Evolutionary conservation across 306 rosid species (phyloP).

Genomic region (Dryas octopetala): DNA sequence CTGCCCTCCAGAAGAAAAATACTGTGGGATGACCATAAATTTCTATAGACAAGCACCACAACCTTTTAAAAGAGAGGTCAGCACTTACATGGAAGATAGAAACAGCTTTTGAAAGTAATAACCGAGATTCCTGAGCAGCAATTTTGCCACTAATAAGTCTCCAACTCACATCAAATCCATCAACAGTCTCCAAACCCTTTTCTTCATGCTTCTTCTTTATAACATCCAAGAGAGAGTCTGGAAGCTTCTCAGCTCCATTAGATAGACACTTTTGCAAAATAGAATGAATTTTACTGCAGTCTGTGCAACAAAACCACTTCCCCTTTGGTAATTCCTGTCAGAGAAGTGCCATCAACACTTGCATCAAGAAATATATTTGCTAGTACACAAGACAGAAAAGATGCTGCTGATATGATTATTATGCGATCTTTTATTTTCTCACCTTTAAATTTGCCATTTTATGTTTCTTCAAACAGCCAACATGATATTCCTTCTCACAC

Average conservation of each 20-base stretch:
- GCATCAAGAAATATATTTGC: slow-evolving; percentile 21
- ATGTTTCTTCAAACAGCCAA: slow-evolving; percentile 94
- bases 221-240: slow-evolving; percentile 63
- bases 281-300: slow-evolving; percentile 76
- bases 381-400: slow-evolving; percentile 16
- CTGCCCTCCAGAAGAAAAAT: not conserved
- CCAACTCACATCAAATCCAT: slow-evolving; percentile 80
- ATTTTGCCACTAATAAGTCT: slow-evolving; percentile 84
- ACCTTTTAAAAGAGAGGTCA: slow-evolving; percentile 13
- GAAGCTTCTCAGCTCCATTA: slow-evolving; percentile 72
- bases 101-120: slow-evolving; percentile 75
- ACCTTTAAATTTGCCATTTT: slow-evolving; percentile 97
- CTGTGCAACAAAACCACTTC: slow-evolving; percentile 89
- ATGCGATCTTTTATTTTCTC: slow-evolving; percentile 13
- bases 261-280: slow-evolving; percentile 65
- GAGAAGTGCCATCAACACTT: slow-evolving; percentile 20
- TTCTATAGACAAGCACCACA: not conserved
- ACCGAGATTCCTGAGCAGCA: slow-evolving; percentile 83
- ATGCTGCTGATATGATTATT: slow-evolving; percentile 15
- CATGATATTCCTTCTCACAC: slow-evolving; percentile 99
- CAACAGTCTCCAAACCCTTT: slow-evolving; percentile 48
- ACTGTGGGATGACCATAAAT: not conserved
- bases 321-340: slow-evolving; percentile 92
- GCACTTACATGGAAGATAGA: slow-evolving; percentile 82
- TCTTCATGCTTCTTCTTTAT: slow-evolving; percentile 69